Evolutionary conservation across 768 basidiomycete species (phyloP), one percentile per base, ranked within the genome.

Genomic region (Pulveroboletus sp.): DNA sequence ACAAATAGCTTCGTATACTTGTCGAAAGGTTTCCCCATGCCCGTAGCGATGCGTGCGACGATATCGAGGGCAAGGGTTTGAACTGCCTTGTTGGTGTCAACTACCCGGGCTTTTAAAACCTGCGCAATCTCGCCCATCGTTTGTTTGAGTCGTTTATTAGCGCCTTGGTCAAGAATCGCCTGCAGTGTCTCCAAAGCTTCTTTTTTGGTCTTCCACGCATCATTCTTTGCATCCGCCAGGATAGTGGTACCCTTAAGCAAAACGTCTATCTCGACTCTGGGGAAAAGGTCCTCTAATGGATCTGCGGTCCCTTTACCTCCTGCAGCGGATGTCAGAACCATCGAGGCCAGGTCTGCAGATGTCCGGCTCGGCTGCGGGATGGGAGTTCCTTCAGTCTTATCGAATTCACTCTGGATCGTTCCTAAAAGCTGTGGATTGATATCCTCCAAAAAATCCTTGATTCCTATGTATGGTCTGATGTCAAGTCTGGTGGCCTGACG

Each of bases 201-300:
- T 66, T 99, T 99, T 71, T 94, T 86, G 1, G 81, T 83, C 72
- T 98, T 98, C 95, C 95, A 99, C 0, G 92, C 85, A 56, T 95
- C 94, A 58, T 84, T 95, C 71, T 91, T 93, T 9, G 85, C 76
- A 59, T 93, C 91, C 2, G 83, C 75, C 14, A 96, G 69, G 41
- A 94, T 86, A 5, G 84, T 82, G 1, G 91, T 91, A 21, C 86
- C 86, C 55, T 86, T 86, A 47, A 98, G 73, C 24, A 99, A 69
- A 47, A 80, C 76, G 57, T 98, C 94, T 36, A 98, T 74, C 60
- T 99, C 96, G 36, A 97, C 89, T 27, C 96, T 83, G 26, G 96
- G 96, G 66, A 96, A 95, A 36, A 99, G 75, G 42, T 96, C 93
- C 57, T 98, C 96, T 56, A 98, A 63, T 10, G 94, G 82, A 66